Conservation (phyloP, 768 basidiomycete species). For the Tricholoma bakamatsutake region DNA sequence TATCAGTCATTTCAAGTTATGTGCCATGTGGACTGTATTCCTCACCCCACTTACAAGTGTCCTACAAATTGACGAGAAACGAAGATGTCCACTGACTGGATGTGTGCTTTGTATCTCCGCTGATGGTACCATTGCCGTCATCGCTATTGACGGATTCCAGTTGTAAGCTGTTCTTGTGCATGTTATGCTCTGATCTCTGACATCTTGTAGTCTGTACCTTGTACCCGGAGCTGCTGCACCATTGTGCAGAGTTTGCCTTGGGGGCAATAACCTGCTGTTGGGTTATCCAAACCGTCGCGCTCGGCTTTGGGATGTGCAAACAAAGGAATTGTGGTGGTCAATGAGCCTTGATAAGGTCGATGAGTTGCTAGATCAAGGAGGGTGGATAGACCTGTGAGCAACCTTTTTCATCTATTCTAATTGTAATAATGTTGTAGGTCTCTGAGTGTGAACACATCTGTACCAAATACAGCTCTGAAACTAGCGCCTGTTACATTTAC, state of each 20-base stretch:
- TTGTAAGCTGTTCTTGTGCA: constrained; percentile 46
- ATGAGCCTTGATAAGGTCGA: constrained; percentile 72
- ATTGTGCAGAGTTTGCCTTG: constrained; percentile 55
- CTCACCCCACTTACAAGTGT: constrained; percentile 56
- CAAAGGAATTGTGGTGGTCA: constrained; percentile 80
- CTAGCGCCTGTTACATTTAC: constrained; percentile 14
- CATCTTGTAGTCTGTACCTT: constrained; percentile 54
- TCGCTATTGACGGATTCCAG: constrained; percentile 68
- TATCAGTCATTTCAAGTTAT: constrained; percentile 54
- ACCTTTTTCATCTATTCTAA: not conserved
- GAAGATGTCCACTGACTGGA: constrained; percentile 52
- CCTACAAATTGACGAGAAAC: constrained; percentile 47
- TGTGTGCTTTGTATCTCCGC: constrained; percentile 66
- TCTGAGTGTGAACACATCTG: constrained; percentile 12
- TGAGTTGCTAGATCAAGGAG: constrained; percentile 64
- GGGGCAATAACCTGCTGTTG: constrained; percentile 65
- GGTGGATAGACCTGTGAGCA: constrained; percentile 69
- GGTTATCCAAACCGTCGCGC: constrained; percentile 73
- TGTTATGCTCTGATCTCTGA: not conserved
- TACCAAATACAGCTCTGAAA: constrained; percentile 22
- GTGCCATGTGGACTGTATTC: constrained; percentile 72
- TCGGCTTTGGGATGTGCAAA: constrained; percentile 82
- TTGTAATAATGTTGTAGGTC: constrained; percentile 9
- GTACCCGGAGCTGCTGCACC: constrained; percentile 78
- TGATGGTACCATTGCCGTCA: constrained; percentile 81